Evolutionary conservation across 495 filamentous ascomycete species (phyloP), one percentile per base, ranked within the genome.

Genomic region (Penicillium chermesinum): DNA sequence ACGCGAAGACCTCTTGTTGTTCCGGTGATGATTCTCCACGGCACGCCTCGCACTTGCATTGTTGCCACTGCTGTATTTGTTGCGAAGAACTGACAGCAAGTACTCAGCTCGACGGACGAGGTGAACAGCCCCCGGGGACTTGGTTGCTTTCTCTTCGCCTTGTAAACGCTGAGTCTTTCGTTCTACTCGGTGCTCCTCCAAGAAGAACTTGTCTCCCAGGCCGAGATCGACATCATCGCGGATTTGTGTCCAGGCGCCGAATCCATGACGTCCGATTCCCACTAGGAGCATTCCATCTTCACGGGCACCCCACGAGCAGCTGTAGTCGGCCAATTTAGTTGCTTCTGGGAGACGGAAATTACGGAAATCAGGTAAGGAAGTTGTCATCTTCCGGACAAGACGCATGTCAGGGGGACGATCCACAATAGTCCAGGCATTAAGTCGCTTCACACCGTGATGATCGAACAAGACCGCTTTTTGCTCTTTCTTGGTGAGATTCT

Each of bases 241-340:
- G 57, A 99, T 97, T 49, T 86, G 80, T 2, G 80, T 75, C 93
- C 93, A 99, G 14, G 89, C 89, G 44, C 93, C 93, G 62, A 94
- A 96, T 1, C 93, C 93, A 62, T 97, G 91, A 34, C 86, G 79
- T 47, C 85, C 82, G 53, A 99, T 95, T 43, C 93, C 93, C 21
- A 96, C 81, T 46, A 89, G 87, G 37, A 99, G 82, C 93, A 99
- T 99, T 25, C 87, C 93, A 59, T 99, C 93, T 69, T 99, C 94
- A 38, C 83, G 80, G 3, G 90, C 78, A 41, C 89, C 89, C 93
- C 93, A 99, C 21, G 83, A 71, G 57, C 88, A 95, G 33, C 82
- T 84, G 62, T 96, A 99, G 27, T 79, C 77, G 2, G 91, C 88
- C 10, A 86, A 76, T 57, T 97, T 99, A 0, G 85, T 86, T 2